Conservation (phyloP, 371 early-diverging fungal genomes). For the Zancudomyces culisetae region DNA sequence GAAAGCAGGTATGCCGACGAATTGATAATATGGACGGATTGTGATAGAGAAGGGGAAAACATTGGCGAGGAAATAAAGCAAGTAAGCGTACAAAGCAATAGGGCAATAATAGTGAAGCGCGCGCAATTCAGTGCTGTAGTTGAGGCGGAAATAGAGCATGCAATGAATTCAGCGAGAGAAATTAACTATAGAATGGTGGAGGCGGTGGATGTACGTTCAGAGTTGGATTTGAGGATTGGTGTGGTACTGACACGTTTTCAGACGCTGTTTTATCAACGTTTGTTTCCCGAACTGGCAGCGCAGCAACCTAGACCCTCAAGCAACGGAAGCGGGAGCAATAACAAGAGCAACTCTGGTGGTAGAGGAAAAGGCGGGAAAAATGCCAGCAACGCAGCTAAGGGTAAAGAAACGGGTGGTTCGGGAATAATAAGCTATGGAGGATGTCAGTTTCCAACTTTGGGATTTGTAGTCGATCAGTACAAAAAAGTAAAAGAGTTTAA, state of each 20-base stretch:
- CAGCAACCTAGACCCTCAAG: no score
- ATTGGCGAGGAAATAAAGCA: conserved; percentile 80
- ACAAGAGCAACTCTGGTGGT: no score
- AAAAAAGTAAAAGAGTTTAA: conserved; percentile 59
- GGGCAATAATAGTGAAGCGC: conserved; percentile 26
- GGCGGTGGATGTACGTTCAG: conserved; percentile 85
- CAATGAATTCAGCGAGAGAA: conserved; percentile 49
- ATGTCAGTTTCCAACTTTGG: conserved; percentile 99
- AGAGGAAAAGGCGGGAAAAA: no score
- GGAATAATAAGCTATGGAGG: conserved; percentile 89
- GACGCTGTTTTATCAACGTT: conserved; percentile 42
- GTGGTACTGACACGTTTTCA: conserved; percentile 93
- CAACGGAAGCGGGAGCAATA: not conserved
- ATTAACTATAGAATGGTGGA: conserved; percentile 55
- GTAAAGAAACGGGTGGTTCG: no score
- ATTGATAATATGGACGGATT: conserved; percentile 98
- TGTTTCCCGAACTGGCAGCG: conserved; percentile 29
- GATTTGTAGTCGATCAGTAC: conserved; percentile 95
- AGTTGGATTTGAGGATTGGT: conserved; percentile 96
- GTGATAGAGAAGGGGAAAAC: conserved; percentile 98
- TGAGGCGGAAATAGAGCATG: conserved; percentile 47
- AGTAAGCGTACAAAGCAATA: conserved; percentile 43
- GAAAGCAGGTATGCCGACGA: conserved; percentile 40
- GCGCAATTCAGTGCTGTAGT: conserved; percentile 23
- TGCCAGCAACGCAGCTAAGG: no score